Conservation (phyloP, 2,329 filamentous ascomycete genomes). For the Diplodia scrobiculata region DNA sequence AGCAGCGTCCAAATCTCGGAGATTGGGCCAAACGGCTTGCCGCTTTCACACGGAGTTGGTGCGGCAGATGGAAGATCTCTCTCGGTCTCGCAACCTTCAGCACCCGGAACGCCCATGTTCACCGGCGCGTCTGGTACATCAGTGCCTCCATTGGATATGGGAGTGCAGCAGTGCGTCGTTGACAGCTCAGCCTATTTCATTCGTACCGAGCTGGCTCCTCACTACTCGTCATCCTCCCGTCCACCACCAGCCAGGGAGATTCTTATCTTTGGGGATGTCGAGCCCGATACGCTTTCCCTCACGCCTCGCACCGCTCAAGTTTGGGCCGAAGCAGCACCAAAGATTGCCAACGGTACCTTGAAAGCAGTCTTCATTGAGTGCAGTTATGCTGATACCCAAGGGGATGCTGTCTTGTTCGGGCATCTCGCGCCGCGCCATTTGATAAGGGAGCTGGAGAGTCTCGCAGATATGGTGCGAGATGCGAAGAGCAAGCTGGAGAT, state of each 20-base stretch:
- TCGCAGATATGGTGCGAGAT: slow-evolving; percentile 71
- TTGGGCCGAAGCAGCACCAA: slow-evolving; percentile 86
- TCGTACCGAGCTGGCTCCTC: slow-evolving; percentile 60
- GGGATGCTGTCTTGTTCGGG: slow-evolving; percentile 78
- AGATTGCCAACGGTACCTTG: slow-evolving; percentile 71
- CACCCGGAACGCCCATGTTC: slow-evolving; percentile 43
- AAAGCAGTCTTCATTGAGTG: slow-evolving; percentile 92
- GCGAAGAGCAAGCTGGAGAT: slow-evolving; percentile 44
- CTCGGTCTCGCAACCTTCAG: slow-evolving; percentile 41
- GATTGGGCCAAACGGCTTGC: slow-evolving; percentile 35
- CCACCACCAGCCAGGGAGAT: slow-evolving; percentile 61
- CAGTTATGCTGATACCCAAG: slow-evolving; percentile 81
- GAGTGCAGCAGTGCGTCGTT: slow-evolving; percentile 63
- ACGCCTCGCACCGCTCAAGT: slow-evolving; percentile 78
- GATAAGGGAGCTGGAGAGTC: slow-evolving; percentile 70
- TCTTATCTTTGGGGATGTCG: slow-evolving; percentile 92
- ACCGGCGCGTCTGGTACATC: slow-evolving; percentile 29
- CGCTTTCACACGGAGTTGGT: slow-evolving; percentile 31
- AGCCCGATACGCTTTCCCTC: slow-evolving; percentile 82
- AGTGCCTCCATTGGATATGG: slow-evolving; percentile 32
- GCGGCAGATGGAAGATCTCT: slow-evolving; percentile 39
- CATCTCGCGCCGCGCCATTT: slow-evolving; percentile 84
- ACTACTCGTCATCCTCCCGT: slow-evolving; percentile 13
- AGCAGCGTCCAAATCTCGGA: slow-evolving; percentile 48
- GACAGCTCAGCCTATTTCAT: slow-evolving; percentile 96